phyloP scores from a whole-genome alignment of 2,329 filamentous ascomycete genomes.

The Neopestalotiopsis sp. region DNA sequence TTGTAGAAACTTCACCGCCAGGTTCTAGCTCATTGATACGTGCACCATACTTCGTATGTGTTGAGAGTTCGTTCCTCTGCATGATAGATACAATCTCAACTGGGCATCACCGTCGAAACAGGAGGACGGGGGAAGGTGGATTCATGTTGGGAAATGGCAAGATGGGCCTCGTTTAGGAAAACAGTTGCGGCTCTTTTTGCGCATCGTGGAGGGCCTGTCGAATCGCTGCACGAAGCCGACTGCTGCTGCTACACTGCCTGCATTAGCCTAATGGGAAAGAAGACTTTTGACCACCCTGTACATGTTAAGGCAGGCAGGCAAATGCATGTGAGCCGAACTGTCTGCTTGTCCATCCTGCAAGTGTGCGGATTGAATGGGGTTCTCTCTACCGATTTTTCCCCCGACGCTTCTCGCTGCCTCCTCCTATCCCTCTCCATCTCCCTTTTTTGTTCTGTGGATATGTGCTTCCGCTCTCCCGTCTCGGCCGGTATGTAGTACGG shows the following conservation, averaged over 20 bases:
- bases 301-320: neutral
- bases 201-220: conserved; percentile 14
- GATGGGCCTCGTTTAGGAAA: conserved; percentile 4
- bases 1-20: conserved; percentile 1
- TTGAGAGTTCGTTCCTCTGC: neutral
- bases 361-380: neutral
- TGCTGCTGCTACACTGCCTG: conserved; percentile 15
- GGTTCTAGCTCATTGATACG: neutral
- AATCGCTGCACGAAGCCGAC: conserved; percentile 16
- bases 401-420: too few relatives aligned
- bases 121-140: neutral
- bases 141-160: neutral
- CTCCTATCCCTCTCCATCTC: too few relatives aligned
- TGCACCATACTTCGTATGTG: neutral
- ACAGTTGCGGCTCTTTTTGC: conserved; percentile 14
- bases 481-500: too few relatives aligned
- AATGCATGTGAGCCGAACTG: neutral
- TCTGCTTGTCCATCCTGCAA: neutral
- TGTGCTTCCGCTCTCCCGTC: too few relatives aligned
- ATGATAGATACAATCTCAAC: neutral
- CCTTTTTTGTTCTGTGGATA: too few relatives aligned
- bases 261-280: conserved; percentile 8
- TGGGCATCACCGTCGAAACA: conserved; percentile 2
- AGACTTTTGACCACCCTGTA: conserved; percentile 2
- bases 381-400: neutral